A percentile compares a stretch with the other conserved stretches of the same genome.
phyloP scores from a whole-genome alignment of 179 eudicot species.

The Carnegiea gigantea region DNA sequence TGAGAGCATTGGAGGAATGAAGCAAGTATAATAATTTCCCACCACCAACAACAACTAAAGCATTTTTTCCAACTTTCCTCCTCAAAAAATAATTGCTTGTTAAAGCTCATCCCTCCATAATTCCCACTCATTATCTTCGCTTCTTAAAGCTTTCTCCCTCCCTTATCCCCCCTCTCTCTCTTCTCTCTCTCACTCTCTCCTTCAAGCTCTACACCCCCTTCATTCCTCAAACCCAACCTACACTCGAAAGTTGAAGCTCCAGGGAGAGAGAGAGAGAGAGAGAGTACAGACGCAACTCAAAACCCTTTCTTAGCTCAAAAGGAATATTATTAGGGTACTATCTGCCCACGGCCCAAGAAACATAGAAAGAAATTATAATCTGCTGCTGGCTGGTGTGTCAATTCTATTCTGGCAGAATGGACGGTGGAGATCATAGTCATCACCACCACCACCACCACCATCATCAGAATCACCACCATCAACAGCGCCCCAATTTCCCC shows the following conservation, averaged over 20 bases:
- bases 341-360: not conserved
- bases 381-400: not conserved
- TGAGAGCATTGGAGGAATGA: not conserved
- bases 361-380: not conserved
- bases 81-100: slow-evolving; percentile 32
- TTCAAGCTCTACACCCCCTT: slow-evolving; percentile 16
- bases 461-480: slow-evolving; percentile 31
- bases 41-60: slow-evolving; percentile 38
- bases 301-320: not conserved
- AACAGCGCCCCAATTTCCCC: slow-evolving; percentile 43
- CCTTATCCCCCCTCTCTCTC: slow-evolving; percentile 44
- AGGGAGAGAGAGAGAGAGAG: slow-evolving; percentile 18
- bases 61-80: slow-evolving; percentile 20
- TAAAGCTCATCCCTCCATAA: slow-evolving; percentile 48
- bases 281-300: slow-evolving; percentile 18
- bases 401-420: slow-evolving; percentile 37
- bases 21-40: slow-evolving; percentile 15
- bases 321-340: not conserved
- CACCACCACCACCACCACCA: slow-evolving; percentile 28
- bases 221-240: slow-evolving; percentile 5
- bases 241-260: not conserved
- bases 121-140: slow-evolving; percentile 48
- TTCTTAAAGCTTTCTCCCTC: slow-evolving; percentile 43
- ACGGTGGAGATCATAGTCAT: slow-evolving; percentile 52
- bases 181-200: slow-evolving; percentile 21